phyloP scores from a whole-genome alignment of 345 rosid species.

The Linum tenue region DNA sequence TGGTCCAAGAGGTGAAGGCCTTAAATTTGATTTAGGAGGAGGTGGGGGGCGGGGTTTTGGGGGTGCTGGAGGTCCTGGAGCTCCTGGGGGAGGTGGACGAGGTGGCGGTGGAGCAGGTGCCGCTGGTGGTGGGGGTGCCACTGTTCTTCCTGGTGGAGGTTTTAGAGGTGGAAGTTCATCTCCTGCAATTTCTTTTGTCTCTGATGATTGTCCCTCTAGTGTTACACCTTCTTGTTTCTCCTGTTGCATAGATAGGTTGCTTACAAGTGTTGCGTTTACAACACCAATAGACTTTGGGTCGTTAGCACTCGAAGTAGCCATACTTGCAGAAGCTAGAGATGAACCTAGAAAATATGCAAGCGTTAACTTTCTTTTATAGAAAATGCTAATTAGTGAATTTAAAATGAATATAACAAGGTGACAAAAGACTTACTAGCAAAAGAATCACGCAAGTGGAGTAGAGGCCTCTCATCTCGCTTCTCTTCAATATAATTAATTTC shows the following conservation, averaged over 20 bases:
- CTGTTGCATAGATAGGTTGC: background rate
- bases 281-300: background rate
- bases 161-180: slow-evolving; percentile 11
- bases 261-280: slow-evolving; percentile 1
- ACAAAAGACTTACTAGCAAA: slow-evolving; percentile 11
- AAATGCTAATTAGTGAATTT: background rate
- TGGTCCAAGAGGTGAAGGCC: slow-evolving; percentile 14
- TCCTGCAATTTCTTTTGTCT: background rate
- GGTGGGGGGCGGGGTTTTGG: slow-evolving; percentile 21
- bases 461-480: slow-evolving; percentile 18
- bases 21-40: slow-evolving; percentile 15
- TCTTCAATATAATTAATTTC: slow-evolving; percentile 6
- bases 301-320: slow-evolving; percentile 5
- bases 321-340: slow-evolving; percentile 13
- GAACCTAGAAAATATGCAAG: slow-evolving; percentile 8
- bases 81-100: slow-evolving; percentile 11
- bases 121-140: background rate
- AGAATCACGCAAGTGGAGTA: slow-evolving; percentile 15
- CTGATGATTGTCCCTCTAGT: background rate
- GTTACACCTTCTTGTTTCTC: background rate
- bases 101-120: background rate
- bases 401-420: background rate
- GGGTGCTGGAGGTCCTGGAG: slow-evolving; percentile 15
- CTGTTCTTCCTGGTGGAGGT: slow-evolving; percentile 21
- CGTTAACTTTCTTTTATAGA: background rate